Percentiles rank a stretch among this genome's conserved stretches.
Conservation (phyloP, 371 early-diverging fungal genomes). For the Circinella minor region DNA sequence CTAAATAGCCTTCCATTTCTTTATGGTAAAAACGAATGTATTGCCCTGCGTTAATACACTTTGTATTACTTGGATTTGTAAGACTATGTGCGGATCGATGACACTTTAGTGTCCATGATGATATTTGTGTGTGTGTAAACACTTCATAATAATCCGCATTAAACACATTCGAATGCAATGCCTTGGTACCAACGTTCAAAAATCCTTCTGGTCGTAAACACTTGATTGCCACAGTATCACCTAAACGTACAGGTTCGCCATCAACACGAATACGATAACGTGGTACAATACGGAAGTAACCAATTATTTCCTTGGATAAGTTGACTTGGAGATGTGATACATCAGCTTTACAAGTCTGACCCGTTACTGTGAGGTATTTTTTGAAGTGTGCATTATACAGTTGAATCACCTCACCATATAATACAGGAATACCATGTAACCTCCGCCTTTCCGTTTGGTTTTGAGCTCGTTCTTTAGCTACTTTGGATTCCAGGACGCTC, state of each 20-base stretch:
- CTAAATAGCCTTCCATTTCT: conserved; percentile 58
- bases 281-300: conserved; percentile 60
- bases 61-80: conserved; percentile 26
- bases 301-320: conserved; percentile 41
- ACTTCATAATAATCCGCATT: conserved; percentile 33
- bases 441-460: conserved; percentile 46
- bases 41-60: conserved; percentile 44
- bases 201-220: conserved; percentile 58
- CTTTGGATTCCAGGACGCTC: conserved; percentile 26
- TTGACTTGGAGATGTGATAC: conserved; percentile 47
- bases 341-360: conserved; percentile 45
- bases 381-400: conserved; percentile 52
- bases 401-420: conserved; percentile 61
- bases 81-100: conserved; percentile 23
- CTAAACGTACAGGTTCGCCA: conserved; percentile 57
- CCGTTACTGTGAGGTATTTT: conserved; percentile 53
- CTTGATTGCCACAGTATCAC: conserved; percentile 57
- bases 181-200: conserved; percentile 36
- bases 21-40: conserved; percentile 61
- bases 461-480: conserved; percentile 37
- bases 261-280: conserved; percentile 56
- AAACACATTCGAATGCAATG: conserved; percentile 26
- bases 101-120: conserved; percentile 41
- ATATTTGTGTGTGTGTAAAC: conserved; percentile 37
- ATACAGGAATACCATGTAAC: conserved; percentile 46